Conservation (phyloP, 192 early-diverging fungal genomes). For the Backusella luteola region DNA sequence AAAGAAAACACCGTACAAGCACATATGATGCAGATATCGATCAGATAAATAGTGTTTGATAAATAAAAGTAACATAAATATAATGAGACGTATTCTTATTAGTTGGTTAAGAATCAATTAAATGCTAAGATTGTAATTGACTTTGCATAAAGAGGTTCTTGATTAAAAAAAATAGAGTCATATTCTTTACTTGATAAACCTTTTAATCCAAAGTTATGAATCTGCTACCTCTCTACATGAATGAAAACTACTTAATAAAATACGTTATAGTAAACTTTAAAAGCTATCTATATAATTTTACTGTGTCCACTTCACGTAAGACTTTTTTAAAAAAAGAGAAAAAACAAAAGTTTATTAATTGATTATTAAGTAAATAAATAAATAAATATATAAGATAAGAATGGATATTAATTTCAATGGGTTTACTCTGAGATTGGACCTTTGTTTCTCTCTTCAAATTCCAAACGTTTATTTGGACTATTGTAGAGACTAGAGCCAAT, state of each 20-base stretch:
- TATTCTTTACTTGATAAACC: neutral
- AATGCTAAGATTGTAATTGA: neutral
- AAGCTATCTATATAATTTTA: no score
- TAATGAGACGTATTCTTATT: neutral
- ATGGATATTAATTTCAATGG: neutral
- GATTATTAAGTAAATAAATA: neutral
- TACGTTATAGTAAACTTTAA: no score
- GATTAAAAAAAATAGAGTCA: neutral
- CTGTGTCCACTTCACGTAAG: neutral
- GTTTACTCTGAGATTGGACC: neutral
- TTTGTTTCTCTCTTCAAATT: conserved; percentile 17
- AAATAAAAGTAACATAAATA: neutral
- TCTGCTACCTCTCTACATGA: neutral
- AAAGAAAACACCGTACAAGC: neutral
- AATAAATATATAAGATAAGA: neutral
- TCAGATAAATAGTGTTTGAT: no score
- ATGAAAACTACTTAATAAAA: neutral
- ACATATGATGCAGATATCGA: no score
- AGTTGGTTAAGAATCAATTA: neutral
- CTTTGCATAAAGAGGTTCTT: neutral
- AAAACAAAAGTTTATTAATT: neutral
- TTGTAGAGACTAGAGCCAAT: conserved; percentile 15
- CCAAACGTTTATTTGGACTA: conserved; percentile 33
- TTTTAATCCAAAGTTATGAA: neutral
- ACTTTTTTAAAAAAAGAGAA: neutral